Evolutionary conservation across 2,329 filamentous ascomycete species (phyloP).

Genomic region (Hawksworthiomyces lignivorus): DNA sequence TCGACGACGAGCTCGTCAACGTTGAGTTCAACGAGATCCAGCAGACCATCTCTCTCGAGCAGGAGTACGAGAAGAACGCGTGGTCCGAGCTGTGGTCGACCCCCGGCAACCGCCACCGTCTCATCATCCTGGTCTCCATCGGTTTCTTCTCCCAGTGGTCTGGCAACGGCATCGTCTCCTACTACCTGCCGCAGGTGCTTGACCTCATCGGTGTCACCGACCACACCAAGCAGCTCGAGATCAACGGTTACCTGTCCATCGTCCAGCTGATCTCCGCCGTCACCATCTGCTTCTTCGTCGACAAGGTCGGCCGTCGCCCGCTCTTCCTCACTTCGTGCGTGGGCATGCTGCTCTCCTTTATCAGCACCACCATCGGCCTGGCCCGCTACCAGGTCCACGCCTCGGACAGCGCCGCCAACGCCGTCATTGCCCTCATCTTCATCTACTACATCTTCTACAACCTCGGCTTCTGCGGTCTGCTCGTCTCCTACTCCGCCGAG

Average conservation of each 20-base stretch:
- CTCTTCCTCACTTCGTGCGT: slow-evolving; percentile 18
- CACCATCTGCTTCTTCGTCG: slow-evolving; percentile 19
- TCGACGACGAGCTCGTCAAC: slow-evolving; percentile 11
- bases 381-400: slow-evolving; percentile 14
- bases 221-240: slow-evolving; percentile 12
- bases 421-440: slow-evolving; percentile 21
- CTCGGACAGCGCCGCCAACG: slow-evolving; percentile 20
- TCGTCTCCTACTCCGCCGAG: slow-evolving; percentile 20
- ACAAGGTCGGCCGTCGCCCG: slow-evolving; percentile 19
- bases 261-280: slow-evolving; percentile 19
- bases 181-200: slow-evolving; percentile 13
- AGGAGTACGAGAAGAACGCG: slow-evolving; percentile 9
- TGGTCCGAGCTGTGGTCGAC: slow-evolving; percentile 13
- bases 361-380: slow-evolving; percentile 18
- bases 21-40: slow-evolving; percentile 15
- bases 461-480: slow-evolving; percentile 19
- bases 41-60: slow-evolving; percentile 12
- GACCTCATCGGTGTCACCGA: slow-evolving; percentile 11
- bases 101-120: slow-evolving; percentile 15
- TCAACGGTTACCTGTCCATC: slow-evolving; percentile 20
- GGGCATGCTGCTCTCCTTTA: slow-evolving; percentile 19
- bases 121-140: slow-evolving; percentile 13
- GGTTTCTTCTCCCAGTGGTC: slow-evolving; percentile 15
- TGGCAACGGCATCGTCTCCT: slow-evolving; percentile 15
- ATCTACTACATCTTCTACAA: slow-evolving; percentile 21